Percentiles rank a stretch among this genome's conserved stretches.
These are phyloP conservation scores for Fusarium sp. DNA, from an alignment of 2,329 filamentous ascomycete species.

Conservation along the genomic window DNA sequence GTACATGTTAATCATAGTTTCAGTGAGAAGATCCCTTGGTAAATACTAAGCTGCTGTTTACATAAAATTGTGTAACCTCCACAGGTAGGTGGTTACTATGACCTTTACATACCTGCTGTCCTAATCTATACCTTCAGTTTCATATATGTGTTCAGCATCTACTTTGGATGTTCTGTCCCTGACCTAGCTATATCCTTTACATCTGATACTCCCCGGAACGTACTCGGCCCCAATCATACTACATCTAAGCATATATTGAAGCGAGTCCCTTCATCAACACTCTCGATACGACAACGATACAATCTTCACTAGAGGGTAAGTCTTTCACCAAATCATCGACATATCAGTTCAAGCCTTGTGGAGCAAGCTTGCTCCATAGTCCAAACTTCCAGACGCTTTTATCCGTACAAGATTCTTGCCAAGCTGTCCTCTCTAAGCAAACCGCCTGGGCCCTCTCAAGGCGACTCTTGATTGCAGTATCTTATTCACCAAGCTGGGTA, in stretches of 20 bases:
- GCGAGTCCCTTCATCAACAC: constrained; percentile 62
- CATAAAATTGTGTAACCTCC: no score
- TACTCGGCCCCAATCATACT: constrained; percentile 55
- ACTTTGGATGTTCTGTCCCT: neutral
- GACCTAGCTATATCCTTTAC: no score
- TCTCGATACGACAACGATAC: constrained; percentile 63
- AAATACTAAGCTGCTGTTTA: no score
- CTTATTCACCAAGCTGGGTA: no score
- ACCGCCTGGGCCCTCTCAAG: constrained; percentile 59
- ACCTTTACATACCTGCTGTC: no score
- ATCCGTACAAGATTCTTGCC: constrained; percentile 56
- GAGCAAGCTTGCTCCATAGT: constrained; percentile 54
- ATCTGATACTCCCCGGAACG: constrained; percentile 48
- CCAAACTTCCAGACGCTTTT: neutral
- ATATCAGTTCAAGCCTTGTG: constrained; percentile 69
- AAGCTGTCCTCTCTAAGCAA: constrained; percentile 62
- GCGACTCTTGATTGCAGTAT: no score
- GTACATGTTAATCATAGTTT: neutral
- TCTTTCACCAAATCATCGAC: constrained; percentile 68
- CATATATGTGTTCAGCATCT: neutral
- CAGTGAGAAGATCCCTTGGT: no score
- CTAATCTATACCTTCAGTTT: neutral
- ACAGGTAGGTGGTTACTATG: no score
- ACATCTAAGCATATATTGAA: constrained; percentile 62
- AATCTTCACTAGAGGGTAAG: constrained; percentile 62